Evolutionary conservation across 2,329 filamentous ascomycete genomes (phyloP), one percentile per base, ranked within the genome.

Genomic region (Colletotrichum lentis): DNA sequence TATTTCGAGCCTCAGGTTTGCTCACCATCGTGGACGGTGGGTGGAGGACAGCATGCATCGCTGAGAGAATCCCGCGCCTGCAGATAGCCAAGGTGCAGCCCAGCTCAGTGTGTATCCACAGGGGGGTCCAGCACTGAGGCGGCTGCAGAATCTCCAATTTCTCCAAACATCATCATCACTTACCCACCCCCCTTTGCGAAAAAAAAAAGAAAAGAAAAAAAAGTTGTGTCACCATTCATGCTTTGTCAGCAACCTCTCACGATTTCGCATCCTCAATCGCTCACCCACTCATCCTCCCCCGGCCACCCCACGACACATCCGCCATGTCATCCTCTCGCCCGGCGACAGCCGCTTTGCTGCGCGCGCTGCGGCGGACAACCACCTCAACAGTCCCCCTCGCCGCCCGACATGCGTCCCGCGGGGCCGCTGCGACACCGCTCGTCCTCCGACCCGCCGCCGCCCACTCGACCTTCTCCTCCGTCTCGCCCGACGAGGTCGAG

Each of bases 401-500:
- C 3, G 18, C 37, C 3, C 11, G 20, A 7, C 24, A 12, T 16
- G 24, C 61, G 22, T 58, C 65, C 52, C 56, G 60, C 47, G 69
- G 58, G 43, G 44, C 60, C 39, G 22, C 27, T 20, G 47, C 67
- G 31, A 55, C 54, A 35, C 46, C 46, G 14, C 14, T 53, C 14
- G n/a, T n/a, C n/a, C 53, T 58, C 43, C 58, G 41, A 18, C 8
- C 53, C 22, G 16, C 37, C 5, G 20, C 47, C 16, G 22, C 67
- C n/a, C 56, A 59, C 55, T 71, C 69, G 56, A 72, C 78, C 63
- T 84, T 81, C 73, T 89, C 91, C 55, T 94, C 92, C 63, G 92
- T 99, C 80, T 96, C 96, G 74, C 87, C 92, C 61, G 88, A 90
- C 72, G 95, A 99, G 82, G 88, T 99, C 71, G 92, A 91, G 20